Conservation (phyloP, 495 filamentous ascomycete species). For the Aspergillus sclerotiicarbonarius region DNA sequence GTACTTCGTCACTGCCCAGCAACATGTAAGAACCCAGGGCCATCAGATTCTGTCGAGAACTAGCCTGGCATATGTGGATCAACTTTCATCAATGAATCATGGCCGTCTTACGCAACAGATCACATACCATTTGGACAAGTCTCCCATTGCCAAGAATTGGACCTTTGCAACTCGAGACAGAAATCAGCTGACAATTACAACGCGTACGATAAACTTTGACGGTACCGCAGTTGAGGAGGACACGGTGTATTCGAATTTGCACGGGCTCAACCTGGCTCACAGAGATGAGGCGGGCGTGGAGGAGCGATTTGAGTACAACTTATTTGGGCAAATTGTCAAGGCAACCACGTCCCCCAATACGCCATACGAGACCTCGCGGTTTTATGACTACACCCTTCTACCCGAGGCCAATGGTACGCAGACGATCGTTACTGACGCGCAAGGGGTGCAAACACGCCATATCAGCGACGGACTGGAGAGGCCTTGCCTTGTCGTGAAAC, state of each 20-base stretch:
- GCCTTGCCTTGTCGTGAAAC: background rate
- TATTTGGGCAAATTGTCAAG: background rate
- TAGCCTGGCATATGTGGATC: background rate
- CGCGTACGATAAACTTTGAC: background rate
- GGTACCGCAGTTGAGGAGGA: background rate
- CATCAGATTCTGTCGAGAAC: background rate
- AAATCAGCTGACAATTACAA: background rate
- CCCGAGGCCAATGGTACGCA: background rate
- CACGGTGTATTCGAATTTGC: background rate
- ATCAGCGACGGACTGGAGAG: slow-evolving; percentile 4
- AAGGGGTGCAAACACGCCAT: slow-evolving; percentile 9
- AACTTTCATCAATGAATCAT: background rate
- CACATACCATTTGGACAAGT: background rate
- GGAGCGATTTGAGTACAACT: background rate
- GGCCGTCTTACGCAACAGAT: background rate
- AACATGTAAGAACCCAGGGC: background rate
- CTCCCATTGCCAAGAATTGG: background rate
- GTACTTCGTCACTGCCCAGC: background rate
- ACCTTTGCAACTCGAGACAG: background rate
- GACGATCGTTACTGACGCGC: slow-evolving; percentile 1
- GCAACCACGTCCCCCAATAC: background rate
- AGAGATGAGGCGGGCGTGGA: background rate
- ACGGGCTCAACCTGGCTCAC: background rate
- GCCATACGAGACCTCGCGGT: background rate
- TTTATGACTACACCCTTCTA: background rate